phyloP scores from a whole-genome alignment of 306 rosid genomes.

The Vigna angularis region DNA sequence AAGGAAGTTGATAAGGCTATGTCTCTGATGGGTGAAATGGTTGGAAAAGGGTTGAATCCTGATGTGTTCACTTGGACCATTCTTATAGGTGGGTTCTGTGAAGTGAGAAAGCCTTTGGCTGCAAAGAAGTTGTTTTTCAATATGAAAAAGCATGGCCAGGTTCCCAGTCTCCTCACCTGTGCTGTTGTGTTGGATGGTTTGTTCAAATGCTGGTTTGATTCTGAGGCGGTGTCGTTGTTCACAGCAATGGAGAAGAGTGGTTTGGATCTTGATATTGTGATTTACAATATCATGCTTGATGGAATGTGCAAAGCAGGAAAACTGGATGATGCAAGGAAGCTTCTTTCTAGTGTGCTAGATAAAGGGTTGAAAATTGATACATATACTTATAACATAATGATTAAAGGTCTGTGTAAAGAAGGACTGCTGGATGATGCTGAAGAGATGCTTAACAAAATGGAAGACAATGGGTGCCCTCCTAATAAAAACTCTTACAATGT shows the following conservation, averaged over 20 bases:
- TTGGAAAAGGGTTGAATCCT: conserved; percentile 41
- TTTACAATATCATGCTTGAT: conserved; percentile 47
- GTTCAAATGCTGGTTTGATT: conserved; percentile 39
- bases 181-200: conserved; percentile 41
- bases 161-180: conserved; percentile 48
- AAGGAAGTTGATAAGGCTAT: conserved; percentile 44
- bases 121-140: conserved; percentile 45
- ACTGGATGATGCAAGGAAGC: conserved; percentile 37
- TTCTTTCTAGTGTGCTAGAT: conserved; percentile 24
- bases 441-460: conserved; percentile 42
- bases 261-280: conserved; percentile 39
- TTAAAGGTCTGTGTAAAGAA: conserved; percentile 47
- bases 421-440: conserved; percentile 48
- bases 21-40: conserved; percentile 43
- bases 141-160: conserved; percentile 35
- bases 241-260: conserved; percentile 40
- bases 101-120: conserved; percentile 40
- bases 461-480: conserved; percentile 40
- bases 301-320: conserved; percentile 45
- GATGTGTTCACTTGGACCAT: conserved; percentile 45
- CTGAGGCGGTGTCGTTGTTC: conserved; percentile 44
- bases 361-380: conserved; percentile 47
- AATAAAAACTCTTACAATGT: conserved; percentile 42
- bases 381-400: conserved; percentile 45
- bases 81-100: conserved; percentile 45